phyloP scores from a whole-genome alignment of 495 filamentous ascomycete species.

The Thermochaetoides thermophila region DNA sequence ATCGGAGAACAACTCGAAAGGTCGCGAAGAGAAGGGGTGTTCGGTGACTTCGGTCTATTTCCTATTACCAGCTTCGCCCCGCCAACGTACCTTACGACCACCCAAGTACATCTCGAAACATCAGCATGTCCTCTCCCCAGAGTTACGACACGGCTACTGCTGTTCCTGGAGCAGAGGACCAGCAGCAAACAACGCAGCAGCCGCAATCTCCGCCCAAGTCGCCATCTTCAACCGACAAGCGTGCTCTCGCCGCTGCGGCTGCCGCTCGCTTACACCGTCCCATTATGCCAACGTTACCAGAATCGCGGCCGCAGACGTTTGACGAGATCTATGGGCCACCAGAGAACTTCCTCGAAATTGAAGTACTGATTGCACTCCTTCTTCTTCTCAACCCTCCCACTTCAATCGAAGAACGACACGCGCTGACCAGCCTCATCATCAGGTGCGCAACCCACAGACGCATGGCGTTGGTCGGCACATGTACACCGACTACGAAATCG shows the following conservation, averaged over 20 bases:
- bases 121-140: conserved; percentile 4
- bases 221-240: conserved; percentile 14
- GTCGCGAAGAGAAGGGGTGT: neutral
- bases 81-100: neutral
- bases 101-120: no score
- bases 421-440: conserved; percentile 2
- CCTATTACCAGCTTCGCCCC: neutral
- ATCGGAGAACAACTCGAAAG: no score
- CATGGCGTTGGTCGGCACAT: conserved; percentile 87
- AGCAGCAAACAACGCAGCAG: conserved; percentile 7
- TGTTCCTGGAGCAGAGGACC: conserved; percentile 12
- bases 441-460: conserved; percentile 92
- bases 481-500: conserved; percentile 98
- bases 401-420: neutral
- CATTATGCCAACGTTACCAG: conserved; percentile 69
- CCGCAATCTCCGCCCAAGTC: conserved; percentile 18
- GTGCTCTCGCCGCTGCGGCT: conserved; percentile 16
- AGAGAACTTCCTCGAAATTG: conserved; percentile 97
- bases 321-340: conserved; percentile 98
- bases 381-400: neutral
- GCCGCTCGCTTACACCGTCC: conserved; percentile 32
- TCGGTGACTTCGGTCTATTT: neutral
- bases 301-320: conserved; percentile 81
- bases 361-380: conserved; percentile 39
- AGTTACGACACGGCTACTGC: conserved; percentile 7